Percentiles rank a stretch among this genome's conserved stretches.
Evolutionary conservation across 805 yeast species (phyloP).

Genomic region (Danielozyma ontarioensis): DNA sequence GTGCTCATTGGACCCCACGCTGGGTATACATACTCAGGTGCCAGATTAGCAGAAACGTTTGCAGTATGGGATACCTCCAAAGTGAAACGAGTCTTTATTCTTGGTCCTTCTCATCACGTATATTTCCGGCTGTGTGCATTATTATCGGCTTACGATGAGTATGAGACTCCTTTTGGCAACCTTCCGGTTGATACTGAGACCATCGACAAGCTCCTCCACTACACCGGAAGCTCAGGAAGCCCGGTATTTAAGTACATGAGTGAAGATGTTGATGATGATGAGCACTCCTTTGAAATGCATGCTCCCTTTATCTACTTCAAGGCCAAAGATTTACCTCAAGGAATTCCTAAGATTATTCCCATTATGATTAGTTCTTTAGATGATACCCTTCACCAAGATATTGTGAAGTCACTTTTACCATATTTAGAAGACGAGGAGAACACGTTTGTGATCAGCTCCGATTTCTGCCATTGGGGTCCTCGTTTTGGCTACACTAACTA

Average conservation of each 20-base stretch:
- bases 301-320: constrained; percentile 63
- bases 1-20: constrained; percentile 64
- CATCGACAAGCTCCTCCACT: constrained; percentile 28
- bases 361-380: constrained; percentile 68
- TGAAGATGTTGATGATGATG: constrained; percentile 63
- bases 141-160: constrained; percentile 45
- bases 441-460: constrained; percentile 79
- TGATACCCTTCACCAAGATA: constrained; percentile 32
- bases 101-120: constrained; percentile 93
- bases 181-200: constrained; percentile 58
- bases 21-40: constrained; percentile 81
- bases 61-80: constrained; percentile 57
- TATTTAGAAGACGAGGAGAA: constrained; percentile 50
- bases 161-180: constrained; percentile 82
- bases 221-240: constrained; percentile 8
- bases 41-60: constrained; percentile 72
- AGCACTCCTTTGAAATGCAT: constrained; percentile 95
- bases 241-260: constrained; percentile 53
- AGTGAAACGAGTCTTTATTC: constrained; percentile 61
- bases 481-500: constrained; percentile 41
- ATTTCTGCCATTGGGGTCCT: constrained; percentile 89
- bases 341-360: constrained; percentile 60
- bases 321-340: constrained; percentile 26
- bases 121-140: constrained; percentile 62
- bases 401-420: constrained; percentile 48